phyloP scores from a whole-genome alignment of 768 basidiomycete species.

The Nidularia sp. region DNA sequence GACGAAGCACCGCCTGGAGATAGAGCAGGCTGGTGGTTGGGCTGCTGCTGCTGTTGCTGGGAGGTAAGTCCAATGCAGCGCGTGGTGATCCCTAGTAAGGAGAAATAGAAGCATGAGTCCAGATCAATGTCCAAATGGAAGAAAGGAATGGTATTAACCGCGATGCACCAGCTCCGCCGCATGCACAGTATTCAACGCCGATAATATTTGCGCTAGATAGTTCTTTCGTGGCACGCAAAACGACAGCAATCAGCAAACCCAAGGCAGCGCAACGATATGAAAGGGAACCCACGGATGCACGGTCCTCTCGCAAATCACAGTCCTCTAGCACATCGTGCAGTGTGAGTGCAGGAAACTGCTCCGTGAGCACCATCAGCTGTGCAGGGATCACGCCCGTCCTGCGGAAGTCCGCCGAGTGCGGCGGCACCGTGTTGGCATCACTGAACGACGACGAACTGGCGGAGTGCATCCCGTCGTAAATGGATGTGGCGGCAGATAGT shows the following conservation, averaged over 20 bases:
- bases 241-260: no score
- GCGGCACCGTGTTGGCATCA: background rate
- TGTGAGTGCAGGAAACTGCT: conserved; percentile 63
- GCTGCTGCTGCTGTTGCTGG: conserved; percentile 37
- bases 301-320: conserved; percentile 68
- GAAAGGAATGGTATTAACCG: conserved; percentile 23
- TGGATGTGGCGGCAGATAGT: background rate
- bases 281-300: conserved; percentile 50
- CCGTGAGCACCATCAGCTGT: conserved; percentile 64
- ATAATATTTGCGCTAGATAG: conserved; percentile 57
- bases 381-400: conserved; percentile 22
- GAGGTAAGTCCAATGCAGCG: conserved; percentile 59
- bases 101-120: background rate
- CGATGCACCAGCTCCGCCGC: conserved; percentile 65
- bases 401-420: background rate
- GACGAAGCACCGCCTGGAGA: no score
- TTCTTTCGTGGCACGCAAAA: no score
- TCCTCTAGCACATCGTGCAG: conserved; percentile 75
- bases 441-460: background rate
- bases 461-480: background rate
- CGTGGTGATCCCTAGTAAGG: conserved; percentile 45
- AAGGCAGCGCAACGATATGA: no score
- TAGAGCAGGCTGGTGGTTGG: conserved; percentile 16
- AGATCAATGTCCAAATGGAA: background rate
- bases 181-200: conserved; percentile 67